Base-by-base conservation (phyloP, 2,329 filamentous ascomycete genomes). In the Laburnicola sp. region DNA sequence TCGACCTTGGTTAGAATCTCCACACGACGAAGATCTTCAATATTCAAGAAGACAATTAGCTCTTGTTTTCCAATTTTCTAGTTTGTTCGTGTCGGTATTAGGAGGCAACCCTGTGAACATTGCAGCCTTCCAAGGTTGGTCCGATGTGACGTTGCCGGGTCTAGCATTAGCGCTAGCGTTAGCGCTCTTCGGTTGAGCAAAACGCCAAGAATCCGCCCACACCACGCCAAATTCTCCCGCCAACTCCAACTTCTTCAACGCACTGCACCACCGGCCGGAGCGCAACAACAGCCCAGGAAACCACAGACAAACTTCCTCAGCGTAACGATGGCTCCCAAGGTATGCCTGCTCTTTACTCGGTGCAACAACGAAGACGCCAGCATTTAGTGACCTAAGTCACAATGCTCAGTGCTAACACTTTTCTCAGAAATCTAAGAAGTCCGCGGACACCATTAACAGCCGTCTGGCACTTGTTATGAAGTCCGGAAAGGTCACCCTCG, bases 401-500 rank as follows among this genome's bases (percentile, higher is more conserved):
- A 16, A 16, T 16, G 16, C 16, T 16, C 16, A 16, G 16, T 16
- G 16, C 1, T 16, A 16, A 16, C 16, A 16, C 16, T 16, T 16
- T 16, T 16, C 83, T 74, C 91, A 91, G 86, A 89, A 89, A 80
- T 62, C 53, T 62, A 93, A 89, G 86, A 95, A 92, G 82, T 86
- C 90, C 79, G 85, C 88, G 74, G 88, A 91, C 81, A 86, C 80
- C 79, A 88, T 87, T 81, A 85, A 86, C 80, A 68, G 63, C 57
- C 83, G 85, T 75, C 79, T 87, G 62, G 84, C 85, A 73, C 81
- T 86, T 75, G 83, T 86, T 65, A 86, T 86, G 82, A 86, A 86
- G 77, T 83, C 77, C 54, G 83, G 84, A 71, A 88, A 89, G 84
- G 91, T 96, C 82, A 91, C 85, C 62, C 84, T 96, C 64, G 91